A percentile compares a stretch with the other conserved stretches of the same genome.
These are phyloP conservation scores for Erythrobasidium hasegawianum DNA, from an alignment of 1,284 basidiomycete genomes.

Conservation along the genomic window DNA sequence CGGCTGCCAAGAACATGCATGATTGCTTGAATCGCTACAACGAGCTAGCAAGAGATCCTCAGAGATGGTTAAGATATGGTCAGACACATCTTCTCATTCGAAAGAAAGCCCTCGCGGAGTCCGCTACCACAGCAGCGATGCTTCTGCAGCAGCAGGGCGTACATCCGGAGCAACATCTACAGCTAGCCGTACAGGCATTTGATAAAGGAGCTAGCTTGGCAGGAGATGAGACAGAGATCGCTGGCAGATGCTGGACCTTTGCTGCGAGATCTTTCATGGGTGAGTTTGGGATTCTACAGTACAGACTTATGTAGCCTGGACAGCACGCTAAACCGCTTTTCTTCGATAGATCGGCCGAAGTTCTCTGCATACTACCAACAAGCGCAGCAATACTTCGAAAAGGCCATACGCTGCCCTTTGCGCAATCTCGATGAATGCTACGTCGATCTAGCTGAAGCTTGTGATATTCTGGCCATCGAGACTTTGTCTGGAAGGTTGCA, in stretches of 20 bases:
- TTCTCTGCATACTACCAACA: neutral
- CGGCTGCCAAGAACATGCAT: conserved; percentile 14
- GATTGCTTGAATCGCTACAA: neutral
- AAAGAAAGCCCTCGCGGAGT: neutral
- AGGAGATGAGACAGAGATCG: conserved; percentile 17
- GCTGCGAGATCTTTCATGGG: conserved; percentile 14
- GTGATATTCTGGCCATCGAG: conserved; percentile 10
- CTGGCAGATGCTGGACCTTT: conserved; percentile 7
- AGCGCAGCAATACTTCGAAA: conserved; percentile 9
- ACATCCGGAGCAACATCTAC: conserved; percentile 5
- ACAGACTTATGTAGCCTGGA: no score
- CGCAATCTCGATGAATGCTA: conserved; percentile 6
- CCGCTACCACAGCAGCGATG: neutral
- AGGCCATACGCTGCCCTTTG: conserved; percentile 7
- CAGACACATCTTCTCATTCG: conserved; percentile 16
- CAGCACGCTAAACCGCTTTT: no score
- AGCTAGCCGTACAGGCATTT: conserved; percentile 11
- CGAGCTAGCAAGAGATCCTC: neutral
- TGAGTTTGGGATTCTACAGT: no score
- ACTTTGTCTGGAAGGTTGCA: neutral
- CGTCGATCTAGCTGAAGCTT: conserved; percentile 14
- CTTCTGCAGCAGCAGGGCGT: conserved; percentile 2
- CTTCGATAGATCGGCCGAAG: neutral
- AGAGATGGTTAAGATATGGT: conserved; percentile 19
- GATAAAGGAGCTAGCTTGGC: conserved; percentile 9